These are phyloP conservation scores for Plenodomus tracheiphilus DNA, from an alignment of 2,329 filamentous ascomycete genomes.

Conservation along the genomic window DNA sequence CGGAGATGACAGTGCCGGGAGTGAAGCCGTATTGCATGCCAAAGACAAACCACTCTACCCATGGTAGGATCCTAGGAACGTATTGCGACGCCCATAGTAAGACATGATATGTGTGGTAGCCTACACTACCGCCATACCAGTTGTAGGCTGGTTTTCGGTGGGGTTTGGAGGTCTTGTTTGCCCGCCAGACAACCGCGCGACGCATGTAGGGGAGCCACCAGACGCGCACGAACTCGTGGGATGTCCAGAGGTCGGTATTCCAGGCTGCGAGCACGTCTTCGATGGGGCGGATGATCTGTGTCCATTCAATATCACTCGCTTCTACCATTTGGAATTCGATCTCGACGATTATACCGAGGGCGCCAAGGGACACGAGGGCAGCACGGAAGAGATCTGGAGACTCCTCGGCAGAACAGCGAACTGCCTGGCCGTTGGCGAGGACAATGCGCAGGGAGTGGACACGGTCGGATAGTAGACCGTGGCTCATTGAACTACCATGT, in stretches of 20 bases:
- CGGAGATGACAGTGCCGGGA: constrained; percentile 68
- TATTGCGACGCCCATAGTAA: constrained; percentile 80
- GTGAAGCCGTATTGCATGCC: constrained; percentile 96
- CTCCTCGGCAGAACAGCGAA: constrained; percentile 67
- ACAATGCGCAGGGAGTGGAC: constrained; percentile 77
- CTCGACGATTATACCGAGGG: constrained; percentile 87
- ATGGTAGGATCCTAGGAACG: constrained; percentile 77
- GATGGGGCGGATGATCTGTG: constrained; percentile 76
- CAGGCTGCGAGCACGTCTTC: constrained; percentile 70
- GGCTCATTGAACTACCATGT: constrained; percentile 81
- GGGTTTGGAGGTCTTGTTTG: constrained; percentile 72
- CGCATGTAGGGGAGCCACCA: constrained; percentile 98
- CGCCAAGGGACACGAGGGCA: constrained; percentile 82
- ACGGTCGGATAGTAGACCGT: constrained; percentile 82
- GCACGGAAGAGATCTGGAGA: constrained; percentile 85
- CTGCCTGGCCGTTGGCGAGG: constrained; percentile 75
- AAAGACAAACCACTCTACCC: constrained; percentile 95
- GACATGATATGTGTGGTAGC: constrained; percentile 91
- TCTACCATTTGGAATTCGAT: constrained; percentile 81
- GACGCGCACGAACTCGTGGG: constrained; percentile 85
- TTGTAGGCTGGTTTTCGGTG: constrained; percentile 62
- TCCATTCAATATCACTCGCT: constrained; percentile 83
- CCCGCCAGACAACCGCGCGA: constrained; percentile 85
- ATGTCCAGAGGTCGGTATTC: constrained; percentile 76
- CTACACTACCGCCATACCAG: constrained; percentile 81